phyloP scores from a whole-genome alignment of 805 yeast genomes.

The Candida coquimbonensis region DNA sequence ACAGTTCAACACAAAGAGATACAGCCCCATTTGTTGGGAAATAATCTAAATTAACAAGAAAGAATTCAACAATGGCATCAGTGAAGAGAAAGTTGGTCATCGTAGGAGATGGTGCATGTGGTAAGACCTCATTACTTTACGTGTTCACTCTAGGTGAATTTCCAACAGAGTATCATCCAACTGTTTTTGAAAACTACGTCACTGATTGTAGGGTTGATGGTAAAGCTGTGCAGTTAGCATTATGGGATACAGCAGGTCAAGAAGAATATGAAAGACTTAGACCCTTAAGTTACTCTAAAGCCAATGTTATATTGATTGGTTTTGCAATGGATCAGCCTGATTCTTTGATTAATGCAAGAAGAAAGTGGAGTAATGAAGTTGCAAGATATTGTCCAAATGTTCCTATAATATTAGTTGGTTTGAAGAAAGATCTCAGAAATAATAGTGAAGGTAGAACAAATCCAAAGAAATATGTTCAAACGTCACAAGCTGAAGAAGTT shows the following conservation, averaged over 20 bases:
- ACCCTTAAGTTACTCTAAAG: constrained; percentile 81
- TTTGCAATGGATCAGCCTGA: constrained; percentile 83
- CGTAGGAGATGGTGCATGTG: constrained; percentile 95
- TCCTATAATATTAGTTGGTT: constrained; percentile 73
- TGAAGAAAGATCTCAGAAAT: constrained; percentile 73
- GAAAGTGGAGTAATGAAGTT: constrained; percentile 87
- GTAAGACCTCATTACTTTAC: constrained; percentile 83
- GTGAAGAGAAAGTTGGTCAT: constrained; percentile 74
- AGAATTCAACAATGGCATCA: constrained; percentile 8
- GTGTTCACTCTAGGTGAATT: constrained; percentile 91
- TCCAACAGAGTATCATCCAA: constrained; percentile 89
- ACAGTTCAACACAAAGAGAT: too few species aligned
- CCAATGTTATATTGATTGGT: constrained; percentile 79
- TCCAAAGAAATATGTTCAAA: constrained; percentile 42
- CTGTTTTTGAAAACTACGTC: constrained; percentile 91
- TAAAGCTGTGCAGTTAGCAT: constrained; percentile 76
- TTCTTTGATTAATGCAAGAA: constrained; percentile 71
- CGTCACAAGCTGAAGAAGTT: constrained; percentile 52
- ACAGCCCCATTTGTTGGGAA: neutral
- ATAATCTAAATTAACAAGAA: neutral
- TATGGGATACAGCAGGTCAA: constrained; percentile 97
- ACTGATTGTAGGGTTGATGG: constrained; percentile 94
- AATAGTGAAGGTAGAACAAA: constrained; percentile 28
- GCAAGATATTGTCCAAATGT: constrained; percentile 71
- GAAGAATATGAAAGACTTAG: constrained; percentile 89